Conservation (phyloP, 2,329 filamentous ascomycete species). For the Cordyceps pruinosa region DNA sequence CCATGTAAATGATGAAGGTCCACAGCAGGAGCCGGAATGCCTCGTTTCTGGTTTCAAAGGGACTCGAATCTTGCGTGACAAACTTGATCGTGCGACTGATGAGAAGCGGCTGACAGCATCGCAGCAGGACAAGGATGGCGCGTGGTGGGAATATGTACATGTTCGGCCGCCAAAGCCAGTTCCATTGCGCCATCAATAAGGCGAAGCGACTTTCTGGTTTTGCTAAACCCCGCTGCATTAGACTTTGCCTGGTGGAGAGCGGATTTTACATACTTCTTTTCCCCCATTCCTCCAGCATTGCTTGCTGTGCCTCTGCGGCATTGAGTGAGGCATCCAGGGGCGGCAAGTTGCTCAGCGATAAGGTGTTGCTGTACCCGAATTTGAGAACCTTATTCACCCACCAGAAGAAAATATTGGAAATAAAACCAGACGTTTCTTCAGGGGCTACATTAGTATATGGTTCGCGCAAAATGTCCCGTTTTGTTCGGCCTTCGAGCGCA, state of each 20-base stretch:
- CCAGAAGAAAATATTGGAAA: conserved; percentile 4
- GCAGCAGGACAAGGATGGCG: background rate
- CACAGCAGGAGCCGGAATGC: background rate
- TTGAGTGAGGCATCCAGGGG: background rate
- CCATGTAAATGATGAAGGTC: background rate
- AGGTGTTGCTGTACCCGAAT: background rate
- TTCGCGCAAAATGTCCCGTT: no score
- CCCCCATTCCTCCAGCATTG: background rate
- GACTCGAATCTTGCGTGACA: background rate
- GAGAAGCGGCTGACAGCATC: conserved; percentile 1
- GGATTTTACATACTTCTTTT: background rate
- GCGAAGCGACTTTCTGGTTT: background rate
- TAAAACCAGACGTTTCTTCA: no score
- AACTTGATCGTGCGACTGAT: conserved; percentile 1
- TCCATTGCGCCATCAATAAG: background rate
- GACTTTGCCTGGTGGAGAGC: background rate
- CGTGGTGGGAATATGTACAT: background rate
- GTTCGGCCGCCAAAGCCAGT: background rate
- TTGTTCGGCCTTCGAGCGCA: no score
- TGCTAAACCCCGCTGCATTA: background rate
- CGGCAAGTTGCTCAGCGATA: background rate
- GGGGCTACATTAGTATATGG: no score
- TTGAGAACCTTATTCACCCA: conserved; percentile 1
- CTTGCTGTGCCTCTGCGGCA: background rate
- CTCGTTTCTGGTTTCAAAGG: conserved; percentile 2